These are phyloP conservation scores for Amauroascus verrucosus DNA, from an alignment of 2,329 filamentous ascomycete genomes.

Conservation along the genomic window DNA sequence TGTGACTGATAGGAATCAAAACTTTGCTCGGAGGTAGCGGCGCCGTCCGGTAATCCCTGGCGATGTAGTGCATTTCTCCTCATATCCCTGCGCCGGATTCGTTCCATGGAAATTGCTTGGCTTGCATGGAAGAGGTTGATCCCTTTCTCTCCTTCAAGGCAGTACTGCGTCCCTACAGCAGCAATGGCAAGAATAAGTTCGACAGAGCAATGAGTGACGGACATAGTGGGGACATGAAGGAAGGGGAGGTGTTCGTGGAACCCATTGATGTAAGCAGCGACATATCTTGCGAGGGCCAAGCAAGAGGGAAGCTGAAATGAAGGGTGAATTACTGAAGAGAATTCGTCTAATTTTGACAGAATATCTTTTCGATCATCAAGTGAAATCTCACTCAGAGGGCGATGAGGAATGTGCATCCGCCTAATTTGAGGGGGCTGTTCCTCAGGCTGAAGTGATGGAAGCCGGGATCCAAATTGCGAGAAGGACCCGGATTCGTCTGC, in stretches of 20 bases:
- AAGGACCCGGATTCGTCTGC: slow-evolving; percentile 37
- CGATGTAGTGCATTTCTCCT: slow-evolving; percentile 36
- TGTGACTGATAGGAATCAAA: slow-evolving; percentile 30
- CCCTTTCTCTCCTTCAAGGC: slow-evolving; percentile 41
- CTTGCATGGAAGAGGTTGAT: slow-evolving; percentile 49
- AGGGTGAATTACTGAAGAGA: slow-evolving; percentile 37
- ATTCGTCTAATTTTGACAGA: slow-evolving; percentile 36
- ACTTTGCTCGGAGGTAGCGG: background rate
- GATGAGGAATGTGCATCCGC: slow-evolving; percentile 30
- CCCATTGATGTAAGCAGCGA: slow-evolving; percentile 43
- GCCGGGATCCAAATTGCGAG: slow-evolving; percentile 39
- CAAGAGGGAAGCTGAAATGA: slow-evolving; percentile 40
- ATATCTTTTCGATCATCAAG: slow-evolving; percentile 39
- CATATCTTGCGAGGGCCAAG: slow-evolving; percentile 39
- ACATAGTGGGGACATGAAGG: slow-evolving; percentile 41
- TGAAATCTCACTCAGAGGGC: slow-evolving; percentile 38
- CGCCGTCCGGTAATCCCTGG: slow-evolving; percentile 32
- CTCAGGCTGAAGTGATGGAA: slow-evolving; percentile 39
- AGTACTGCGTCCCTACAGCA: slow-evolving; percentile 41
- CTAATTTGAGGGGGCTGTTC: slow-evolving; percentile 36
- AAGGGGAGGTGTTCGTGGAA: slow-evolving; percentile 44
- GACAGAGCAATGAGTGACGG: slow-evolving; percentile 35
- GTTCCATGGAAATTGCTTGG: slow-evolving; percentile 44
- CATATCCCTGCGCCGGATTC: slow-evolving; percentile 38
- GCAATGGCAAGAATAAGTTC: slow-evolving; percentile 44